Percentiles rank a stretch among this genome's conserved stretches.
phyloP scores from a whole-genome alignment of 805 yeast species.

The Komagataella mondaviorum region DNA sequence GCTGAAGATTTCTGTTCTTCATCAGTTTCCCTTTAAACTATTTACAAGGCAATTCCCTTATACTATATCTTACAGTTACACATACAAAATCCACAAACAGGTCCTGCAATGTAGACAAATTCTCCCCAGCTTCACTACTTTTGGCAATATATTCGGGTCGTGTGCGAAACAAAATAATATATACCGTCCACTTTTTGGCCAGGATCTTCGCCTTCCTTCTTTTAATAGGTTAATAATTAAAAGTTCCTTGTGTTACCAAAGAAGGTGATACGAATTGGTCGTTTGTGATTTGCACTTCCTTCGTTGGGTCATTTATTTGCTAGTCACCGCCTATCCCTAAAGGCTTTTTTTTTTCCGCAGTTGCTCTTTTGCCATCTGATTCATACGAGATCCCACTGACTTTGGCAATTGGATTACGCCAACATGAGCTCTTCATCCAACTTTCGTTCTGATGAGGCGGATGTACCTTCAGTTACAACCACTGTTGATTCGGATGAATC shows the following conservation, averaged over 20 bases:
- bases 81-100: too few relatives aligned
- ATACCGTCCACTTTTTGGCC: not conserved
- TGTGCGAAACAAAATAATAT: not conserved
- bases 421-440: not conserved
- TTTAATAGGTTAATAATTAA: not conserved
- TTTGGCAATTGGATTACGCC: not conserved
- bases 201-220: not conserved
- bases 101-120: not conserved
- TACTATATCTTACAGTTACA: too few relatives aligned
- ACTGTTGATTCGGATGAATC: not conserved
- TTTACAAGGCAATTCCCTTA: too few relatives aligned
- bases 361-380: not conserved
- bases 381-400: not conserved
- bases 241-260: not conserved
- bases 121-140: not conserved
- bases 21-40: conserved; percentile 29
- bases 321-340: not conserved
- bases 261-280: not conserved
- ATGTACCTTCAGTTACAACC: not conserved
- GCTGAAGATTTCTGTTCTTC: conserved; percentile 34
- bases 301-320: not conserved
- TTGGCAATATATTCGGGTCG: not conserved
- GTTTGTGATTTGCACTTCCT: not conserved
- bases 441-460: not conserved
- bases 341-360: not conserved